A percentile compares a stretch with the other conserved stretches of the same genome.
These are phyloP conservation scores for Lachnellula hyalina DNA, from an alignment of 2,329 filamentous ascomycete species.

Conservation along the genomic window DNA sequence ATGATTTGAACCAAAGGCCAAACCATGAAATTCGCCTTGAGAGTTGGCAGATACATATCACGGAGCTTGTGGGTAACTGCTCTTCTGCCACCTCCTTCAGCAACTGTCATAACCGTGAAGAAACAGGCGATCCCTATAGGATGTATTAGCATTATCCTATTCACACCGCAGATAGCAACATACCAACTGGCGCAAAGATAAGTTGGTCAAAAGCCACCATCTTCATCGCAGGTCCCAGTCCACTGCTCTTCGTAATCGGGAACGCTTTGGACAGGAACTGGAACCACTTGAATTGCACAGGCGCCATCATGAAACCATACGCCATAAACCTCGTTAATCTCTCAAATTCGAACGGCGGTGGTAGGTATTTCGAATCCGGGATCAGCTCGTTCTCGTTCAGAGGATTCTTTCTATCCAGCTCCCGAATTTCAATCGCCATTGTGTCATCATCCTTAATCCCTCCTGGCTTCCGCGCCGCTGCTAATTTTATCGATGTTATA, in stretches of 20 bases:
- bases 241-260: constrained; percentile 72
- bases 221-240: constrained; percentile 76
- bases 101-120: constrained; percentile 77
- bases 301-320: constrained; percentile 95
- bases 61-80: constrained; percentile 79
- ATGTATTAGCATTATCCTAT: neutral
- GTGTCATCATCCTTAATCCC: constrained; percentile 58
- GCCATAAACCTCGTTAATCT: constrained; percentile 92
- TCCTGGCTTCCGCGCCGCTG: constrained; percentile 57
- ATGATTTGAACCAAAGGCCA: constrained; percentile 96
- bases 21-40: constrained; percentile 92
- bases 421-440: constrained; percentile 81
- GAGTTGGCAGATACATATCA: constrained; percentile 87
- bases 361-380: constrained; percentile 55
- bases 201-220: constrained; percentile 89
- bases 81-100: constrained; percentile 81
- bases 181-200: constrained; percentile 83
- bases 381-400: constrained; percentile 61
- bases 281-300: constrained; percentile 95
- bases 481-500: constrained; percentile 75
- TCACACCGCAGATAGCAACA: constrained; percentile 18
- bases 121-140: neutral
- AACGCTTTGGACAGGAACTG: constrained; percentile 76
- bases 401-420: constrained; percentile 76
- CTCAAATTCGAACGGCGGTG: constrained; percentile 92